Evolutionary conservation across 768 basidiomycete species (phyloP).

Genomic region (Termitomyces sp.): DNA sequence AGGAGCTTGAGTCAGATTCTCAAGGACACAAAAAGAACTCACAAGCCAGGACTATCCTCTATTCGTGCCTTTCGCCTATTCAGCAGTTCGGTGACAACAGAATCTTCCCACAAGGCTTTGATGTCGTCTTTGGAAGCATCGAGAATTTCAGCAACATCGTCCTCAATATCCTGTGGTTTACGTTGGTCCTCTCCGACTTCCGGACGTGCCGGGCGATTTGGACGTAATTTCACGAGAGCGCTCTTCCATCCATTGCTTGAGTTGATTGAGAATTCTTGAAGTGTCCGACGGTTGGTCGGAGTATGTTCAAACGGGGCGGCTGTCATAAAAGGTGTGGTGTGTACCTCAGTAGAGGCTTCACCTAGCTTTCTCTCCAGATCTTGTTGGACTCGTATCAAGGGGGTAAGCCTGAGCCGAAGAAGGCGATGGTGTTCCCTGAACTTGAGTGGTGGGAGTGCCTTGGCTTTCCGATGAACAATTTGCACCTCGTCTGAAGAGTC

Average conservation of each 20-base stretch:
- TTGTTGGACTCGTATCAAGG: conserved; percentile 50
- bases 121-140: conserved; percentile 62
- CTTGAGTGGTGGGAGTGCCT: conserved; percentile 34
- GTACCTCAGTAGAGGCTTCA: conserved; percentile 47
- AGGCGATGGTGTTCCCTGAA: conserved; percentile 61
- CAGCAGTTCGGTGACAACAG: conserved; percentile 56
- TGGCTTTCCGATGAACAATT: conserved; percentile 24
- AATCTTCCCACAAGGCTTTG: conserved; percentile 63
- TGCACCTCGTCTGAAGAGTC: conserved; percentile 37
- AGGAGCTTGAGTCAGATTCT: neutral
- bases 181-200: conserved; percentile 15
- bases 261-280: conserved; percentile 53
- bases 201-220: conserved; percentile 23
- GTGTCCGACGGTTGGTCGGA: conserved; percentile 17
- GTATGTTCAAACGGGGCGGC: conserved; percentile 34
- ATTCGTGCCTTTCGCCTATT: conserved; percentile 45
- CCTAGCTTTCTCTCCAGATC: conserved; percentile 60
- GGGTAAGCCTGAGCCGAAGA: conserved; percentile 52
- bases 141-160: conserved; percentile 54
- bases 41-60: conserved; percentile 76
- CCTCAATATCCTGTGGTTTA: conserved; percentile 38
- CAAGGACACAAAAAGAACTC: conserved; percentile 23
- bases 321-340: conserved; percentile 31
- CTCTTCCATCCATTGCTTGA: conserved; percentile 65
- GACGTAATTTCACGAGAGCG: conserved; percentile 51